These are phyloP conservation scores for Aspergillus ellipticus DNA, from an alignment of 495 filamentous ascomycete species.

Conservation along the genomic window DNA sequence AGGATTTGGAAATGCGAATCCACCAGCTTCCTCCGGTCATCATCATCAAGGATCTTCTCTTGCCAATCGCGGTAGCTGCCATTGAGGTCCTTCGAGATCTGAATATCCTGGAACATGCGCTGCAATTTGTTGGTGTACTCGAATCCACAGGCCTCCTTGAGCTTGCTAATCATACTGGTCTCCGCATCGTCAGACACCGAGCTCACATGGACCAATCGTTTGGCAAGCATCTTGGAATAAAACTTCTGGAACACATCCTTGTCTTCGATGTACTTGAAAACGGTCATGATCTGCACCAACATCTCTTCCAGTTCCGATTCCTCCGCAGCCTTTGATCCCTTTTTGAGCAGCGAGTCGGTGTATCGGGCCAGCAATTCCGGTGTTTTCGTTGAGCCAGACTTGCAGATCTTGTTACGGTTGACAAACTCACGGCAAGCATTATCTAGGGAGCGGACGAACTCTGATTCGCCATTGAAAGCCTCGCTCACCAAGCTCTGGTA, in stretches of 20 bases:
- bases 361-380: slow-evolving; percentile 95
- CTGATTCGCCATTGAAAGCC: slow-evolving; percentile 91
- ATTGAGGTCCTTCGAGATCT: slow-evolving; percentile 97
- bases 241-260: slow-evolving; percentile 99
- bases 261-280: slow-evolving; percentile 99
- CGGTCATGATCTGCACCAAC: slow-evolving; percentile 95
- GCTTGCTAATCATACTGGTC: slow-evolving; percentile 98
- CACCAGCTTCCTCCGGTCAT: slow-evolving; percentile 55
- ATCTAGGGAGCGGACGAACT: slow-evolving; percentile 94
- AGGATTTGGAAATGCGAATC: slow-evolving; percentile 84
- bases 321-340: slow-evolving; percentile 84
- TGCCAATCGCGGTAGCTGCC: slow-evolving; percentile 72
- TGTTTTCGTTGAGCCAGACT: slow-evolving; percentile 83
- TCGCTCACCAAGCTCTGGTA: slow-evolving; percentile 88
- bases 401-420: slow-evolving; percentile 94
- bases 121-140: slow-evolving; percentile 99
- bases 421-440: slow-evolving; percentile 98
- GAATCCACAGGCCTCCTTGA: slow-evolving; percentile 97
- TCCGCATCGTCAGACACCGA: slow-evolving; percentile 97
- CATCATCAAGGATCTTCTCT: slow-evolving; percentile 56
- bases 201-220: slow-evolving; percentile 88
- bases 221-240: slow-evolving; percentile 94
- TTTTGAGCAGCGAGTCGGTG: slow-evolving; percentile 89
- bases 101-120: slow-evolving; percentile 99
- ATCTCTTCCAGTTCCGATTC: slow-evolving; percentile 90